These are phyloP conservation scores for Piper longum DNA, from an alignment of 164 flowering plant species.

Conservation along the genomic window DNA sequence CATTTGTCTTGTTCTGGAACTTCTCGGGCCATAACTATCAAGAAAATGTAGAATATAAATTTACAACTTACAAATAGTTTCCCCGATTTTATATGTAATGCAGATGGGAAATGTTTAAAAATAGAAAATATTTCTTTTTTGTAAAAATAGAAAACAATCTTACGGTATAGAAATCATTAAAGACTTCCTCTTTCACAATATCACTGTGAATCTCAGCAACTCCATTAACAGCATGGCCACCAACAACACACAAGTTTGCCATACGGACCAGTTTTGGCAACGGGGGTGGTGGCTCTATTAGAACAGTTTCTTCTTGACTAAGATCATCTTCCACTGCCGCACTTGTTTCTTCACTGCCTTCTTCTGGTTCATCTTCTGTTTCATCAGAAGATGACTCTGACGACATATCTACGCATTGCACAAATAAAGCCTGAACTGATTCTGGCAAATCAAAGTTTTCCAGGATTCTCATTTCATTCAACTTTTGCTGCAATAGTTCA, in stretches of 20 bases:
- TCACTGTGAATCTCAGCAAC: constrained; percentile 97
- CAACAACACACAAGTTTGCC: constrained; percentile 94
- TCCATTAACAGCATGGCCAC: constrained; percentile 93
- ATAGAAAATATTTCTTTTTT: too few relatives aligned
- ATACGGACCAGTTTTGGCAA: constrained; percentile 68
- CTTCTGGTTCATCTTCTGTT: neutral
- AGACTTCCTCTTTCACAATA: constrained; percentile 83
- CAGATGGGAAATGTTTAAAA: neutral
- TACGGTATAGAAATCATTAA: constrained; percentile 47
- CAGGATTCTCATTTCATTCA: constrained; percentile 65
- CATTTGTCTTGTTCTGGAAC: constrained; percentile 94
- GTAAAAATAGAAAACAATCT: neutral
- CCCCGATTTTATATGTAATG: neutral
- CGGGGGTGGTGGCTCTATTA: constrained; percentile 4
- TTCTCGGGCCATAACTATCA: constrained; percentile 91
- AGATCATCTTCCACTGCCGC: constrained; percentile 12
- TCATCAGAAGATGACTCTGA: constrained; percentile 4
- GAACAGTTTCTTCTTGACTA: constrained; percentile 11
- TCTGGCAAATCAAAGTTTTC: constrained; percentile 69
- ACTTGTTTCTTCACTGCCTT: neutral
- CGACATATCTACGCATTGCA: constrained; percentile 15
- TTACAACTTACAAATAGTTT: neutral
- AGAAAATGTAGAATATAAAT: constrained; percentile 1
- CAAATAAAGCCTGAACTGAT: constrained; percentile 34
- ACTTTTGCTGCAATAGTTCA: constrained; percentile 41